Base-by-base conservation (phyloP, 331 rosid genomes). In the Arachis monticola region DNA sequence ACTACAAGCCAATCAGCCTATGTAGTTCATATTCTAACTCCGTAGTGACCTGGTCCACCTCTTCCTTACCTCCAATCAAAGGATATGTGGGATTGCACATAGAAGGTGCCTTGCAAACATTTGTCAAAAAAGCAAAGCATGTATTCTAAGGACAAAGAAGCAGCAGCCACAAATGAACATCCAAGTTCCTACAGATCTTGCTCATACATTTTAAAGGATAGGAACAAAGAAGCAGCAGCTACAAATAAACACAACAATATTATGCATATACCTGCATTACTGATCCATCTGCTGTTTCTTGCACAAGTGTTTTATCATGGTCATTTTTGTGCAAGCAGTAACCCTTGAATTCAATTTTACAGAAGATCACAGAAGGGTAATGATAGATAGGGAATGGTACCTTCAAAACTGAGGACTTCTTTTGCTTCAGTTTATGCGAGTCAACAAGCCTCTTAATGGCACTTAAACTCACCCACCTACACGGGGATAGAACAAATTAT, bases 381-480 rank as follows among this genome's bases (percentile, higher is more conserved):
- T 0, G 9, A 35, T 22, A 72, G 67, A 1, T 6, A 80, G 44
- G 10, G 63, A 60, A 69, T 64, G 7, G 31, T 79, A 91, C 97
- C 91, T 89, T 80, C 0, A 61, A 62, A 67, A 48, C 11, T 58
- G 77, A 48, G 31, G 76, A 47, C 52, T 66, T 82, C 79, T 76
- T 68, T 61, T 75, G 75, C 69, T 81, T 84, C 53, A 82, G 75
- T 41, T 69, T 50, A 83, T 84, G 82, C 48, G 83, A 56, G 65
- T 85, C 86, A 35, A 80, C 80, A 45, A 89, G 87, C 69, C 80
- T 87, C 85, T 84, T 87, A 44, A 84, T 38, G 57, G 92, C 81
- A 75, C 71, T 84, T 78, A 89, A 80, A 70, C 78, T 84, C 77
- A 83, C 82, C 95, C 97, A 91, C 80, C 97, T 91, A 66, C 75